Evolutionary conservation across 148 eudicot genomes (phyloP), one percentile per base, ranked within the genome.

Genomic region (Amaranthus hypochondriacus): DNA sequence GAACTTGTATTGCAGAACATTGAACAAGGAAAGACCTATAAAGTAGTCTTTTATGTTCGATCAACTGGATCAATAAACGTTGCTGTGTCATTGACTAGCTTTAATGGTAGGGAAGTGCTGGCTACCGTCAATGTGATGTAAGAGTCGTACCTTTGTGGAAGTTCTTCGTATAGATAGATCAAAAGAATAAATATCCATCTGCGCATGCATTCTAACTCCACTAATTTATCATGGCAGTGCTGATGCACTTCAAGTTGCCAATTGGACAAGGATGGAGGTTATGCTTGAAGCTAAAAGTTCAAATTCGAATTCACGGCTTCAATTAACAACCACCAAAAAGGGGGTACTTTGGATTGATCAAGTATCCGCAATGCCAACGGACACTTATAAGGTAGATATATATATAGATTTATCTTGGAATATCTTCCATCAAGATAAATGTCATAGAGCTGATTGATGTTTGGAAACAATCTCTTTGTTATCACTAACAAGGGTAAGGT

Each of bases 271-370:
- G 84, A 77, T 77, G 79, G 89, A 90, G 81, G 75, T 89, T 66
- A 61, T 73, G 60, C 77, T 95, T 73, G 81, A 77, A 84, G 93
- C 97, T 61, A 78, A 76, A 52, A 86, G 77, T 52, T 89, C 92
- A 8, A 79, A 87, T 72, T 62, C 80, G 73, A 85, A 88, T 65
- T 74, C 97, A 79, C 87, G 96, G 81, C 86, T 95, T 81, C 92
- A 95, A 62, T 71, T 95, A 75, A 95, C 93, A 56, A 92, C 96
- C n/a, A 82, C 77, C 53, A 84, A 67, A 59, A 87, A 82, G 72
- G 88, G 96, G 66, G 84, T 80, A 10, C 60, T 87, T 69, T 94
- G 97, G 97, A 83, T 95, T 68, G 98, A 95, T 83, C 98, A 95
- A 85, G 92, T 95, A 5, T 95, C 98, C 46, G 88, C 81, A 47